phyloP scores from a whole-genome alignment of 208 protist species.

The Tetramitus jugosus region DNA sequence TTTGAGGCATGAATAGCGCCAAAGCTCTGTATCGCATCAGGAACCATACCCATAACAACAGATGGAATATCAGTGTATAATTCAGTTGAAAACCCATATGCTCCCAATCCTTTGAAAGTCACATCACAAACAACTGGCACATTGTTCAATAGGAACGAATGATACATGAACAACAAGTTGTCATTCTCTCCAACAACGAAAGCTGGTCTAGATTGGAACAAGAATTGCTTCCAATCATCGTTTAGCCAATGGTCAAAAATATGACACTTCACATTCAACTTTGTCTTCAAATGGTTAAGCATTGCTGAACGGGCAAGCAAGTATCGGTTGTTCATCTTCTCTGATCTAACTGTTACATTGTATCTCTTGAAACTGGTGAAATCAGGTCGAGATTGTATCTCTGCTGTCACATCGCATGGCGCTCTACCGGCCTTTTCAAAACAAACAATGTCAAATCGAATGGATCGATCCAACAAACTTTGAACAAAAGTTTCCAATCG shows the following conservation, averaged over 20 bases:
- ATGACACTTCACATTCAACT: neutral
- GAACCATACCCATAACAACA: no score
- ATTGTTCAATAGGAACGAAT: neutral
- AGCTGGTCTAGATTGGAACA: neutral
- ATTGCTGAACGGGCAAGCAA: neutral
- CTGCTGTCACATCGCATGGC: no score
- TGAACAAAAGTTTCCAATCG: neutral
- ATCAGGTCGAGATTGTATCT: no score
- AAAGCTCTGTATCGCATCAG: no score
- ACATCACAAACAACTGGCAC: neutral
- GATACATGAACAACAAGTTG: neutral
- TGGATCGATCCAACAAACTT: neutral
- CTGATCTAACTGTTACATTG: neutral
- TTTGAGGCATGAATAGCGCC: no score
- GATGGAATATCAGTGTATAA: no score
- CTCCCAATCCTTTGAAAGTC: no score
- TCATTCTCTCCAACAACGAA: neutral
- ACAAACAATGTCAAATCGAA: slow-evolving; percentile 14
- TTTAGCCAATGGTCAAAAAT: neutral
- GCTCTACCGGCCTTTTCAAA: no score
- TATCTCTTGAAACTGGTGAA: no score
- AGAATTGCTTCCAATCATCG: neutral
- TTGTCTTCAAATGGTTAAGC: neutral
- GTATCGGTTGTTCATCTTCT: neutral
- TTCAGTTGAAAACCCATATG: no score